These are phyloP conservation scores for Penicillium manginii DNA, from an alignment of 495 filamentous ascomycete genomes.

Conservation along the genomic window DNA sequence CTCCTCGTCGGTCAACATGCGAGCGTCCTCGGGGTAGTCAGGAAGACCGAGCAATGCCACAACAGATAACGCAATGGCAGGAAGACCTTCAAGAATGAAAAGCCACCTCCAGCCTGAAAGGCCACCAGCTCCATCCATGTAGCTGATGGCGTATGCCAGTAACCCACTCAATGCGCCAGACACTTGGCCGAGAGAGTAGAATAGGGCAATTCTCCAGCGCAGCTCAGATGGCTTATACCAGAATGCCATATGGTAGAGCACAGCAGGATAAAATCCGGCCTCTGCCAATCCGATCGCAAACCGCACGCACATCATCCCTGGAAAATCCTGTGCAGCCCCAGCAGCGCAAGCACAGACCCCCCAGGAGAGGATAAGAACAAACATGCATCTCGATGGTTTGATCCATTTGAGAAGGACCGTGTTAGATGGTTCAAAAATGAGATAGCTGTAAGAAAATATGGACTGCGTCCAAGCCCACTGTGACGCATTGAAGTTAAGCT, in stretches of 20 bases:
- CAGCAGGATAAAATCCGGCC: slow-evolving; percentile 43
- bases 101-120: slow-evolving; percentile 50
- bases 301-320: slow-evolving; percentile 44
- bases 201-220: slow-evolving; percentile 39
- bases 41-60: slow-evolving; percentile 43
- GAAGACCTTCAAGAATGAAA: slow-evolving; percentile 50
- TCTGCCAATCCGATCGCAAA: slow-evolving; percentile 47
- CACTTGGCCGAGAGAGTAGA: slow-evolving; percentile 42
- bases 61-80: slow-evolving; percentile 39
- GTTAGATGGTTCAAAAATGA: slow-evolving; percentile 47
- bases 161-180: slow-evolving; percentile 42
- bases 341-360: slow-evolving; percentile 41
- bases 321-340: slow-evolving; percentile 39
- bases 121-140: slow-evolving; percentile 39
- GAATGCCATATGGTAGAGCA: slow-evolving; percentile 46
- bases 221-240: slow-evolving; percentile 46
- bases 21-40: slow-evolving; percentile 46
- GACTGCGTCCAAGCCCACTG: slow-evolving; percentile 50
- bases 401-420: slow-evolving; percentile 40
- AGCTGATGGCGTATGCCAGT: slow-evolving; percentile 45
- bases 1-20: slow-evolving; percentile 44
- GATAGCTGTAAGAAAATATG: slow-evolving; percentile 46
- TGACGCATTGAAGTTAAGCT: slow-evolving; percentile 36
- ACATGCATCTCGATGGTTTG: slow-evolving; percentile 49
- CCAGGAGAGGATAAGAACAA: slow-evolving; percentile 44